Evolutionary conservation across 352 stramenopile genomes (phyloP).

Genomic region (Pythium biforme): DNA sequence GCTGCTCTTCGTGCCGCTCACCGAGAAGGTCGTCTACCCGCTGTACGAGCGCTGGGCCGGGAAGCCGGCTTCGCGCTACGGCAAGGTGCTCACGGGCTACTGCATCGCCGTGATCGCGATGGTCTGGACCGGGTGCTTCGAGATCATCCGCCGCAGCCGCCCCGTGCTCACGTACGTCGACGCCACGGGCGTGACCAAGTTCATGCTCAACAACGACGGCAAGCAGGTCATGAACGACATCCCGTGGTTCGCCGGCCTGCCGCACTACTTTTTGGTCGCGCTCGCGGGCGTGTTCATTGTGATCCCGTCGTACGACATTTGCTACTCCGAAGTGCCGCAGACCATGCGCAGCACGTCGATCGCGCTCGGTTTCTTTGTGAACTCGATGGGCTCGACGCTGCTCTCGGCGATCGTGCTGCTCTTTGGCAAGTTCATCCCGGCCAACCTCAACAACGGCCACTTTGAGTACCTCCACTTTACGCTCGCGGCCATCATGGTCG

Average conservation of each 20-base stretch:
- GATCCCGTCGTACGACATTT: conserved; percentile 37
- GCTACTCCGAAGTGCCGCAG: conserved; percentile 41
- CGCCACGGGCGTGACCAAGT: conserved; percentile 16
- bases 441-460: conserved; percentile 27
- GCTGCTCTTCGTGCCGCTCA: conserved; percentile 20
- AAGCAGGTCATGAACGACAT: conserved; percentile 30
- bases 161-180: conserved; percentile 25
- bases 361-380: conserved; percentile 39
- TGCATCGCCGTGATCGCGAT: conserved; percentile 17
- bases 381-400: conserved; percentile 26
- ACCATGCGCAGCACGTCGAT: conserved; percentile 37
- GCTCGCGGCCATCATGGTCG: conserved; percentile 33
- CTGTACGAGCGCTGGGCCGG: conserved; percentile 12
- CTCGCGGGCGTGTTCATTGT: conserved; percentile 25
- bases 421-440: conserved; percentile 44
- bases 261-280: conserved; percentile 42
- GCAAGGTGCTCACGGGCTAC: conserved; percentile 23
- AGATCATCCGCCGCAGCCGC: conserved; percentile 18
- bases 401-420: conserved; percentile 48
- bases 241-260: conserved; percentile 39
- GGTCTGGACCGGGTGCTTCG: conserved; percentile 28
- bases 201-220: conserved; percentile 23
- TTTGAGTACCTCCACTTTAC: conserved; percentile 37
- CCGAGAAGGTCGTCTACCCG: conserved; percentile 19
- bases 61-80: conserved; percentile 22